Percentiles rank a stretch among this genome's conserved stretches.
Evolutionary conservation across 805 yeast species (phyloP).

Genomic region (Sugiyamaella marilandica): DNA sequence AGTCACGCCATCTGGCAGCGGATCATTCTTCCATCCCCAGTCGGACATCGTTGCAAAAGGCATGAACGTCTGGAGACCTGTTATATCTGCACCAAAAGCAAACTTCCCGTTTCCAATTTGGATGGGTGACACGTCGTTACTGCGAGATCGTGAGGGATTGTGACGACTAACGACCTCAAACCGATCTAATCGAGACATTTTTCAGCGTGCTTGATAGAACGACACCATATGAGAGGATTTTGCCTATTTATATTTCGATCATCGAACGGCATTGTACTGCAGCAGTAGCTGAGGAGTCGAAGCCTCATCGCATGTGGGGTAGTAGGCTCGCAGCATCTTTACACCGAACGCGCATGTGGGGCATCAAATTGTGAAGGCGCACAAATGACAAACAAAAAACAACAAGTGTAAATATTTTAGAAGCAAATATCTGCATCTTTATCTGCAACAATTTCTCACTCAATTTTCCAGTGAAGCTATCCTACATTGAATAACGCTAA

Average conservation of each 20-base stretch:
- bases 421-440: too few species aligned
- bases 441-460: too few species aligned
- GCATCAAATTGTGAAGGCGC: too few species aligned
- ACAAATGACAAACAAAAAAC: too few species aligned
- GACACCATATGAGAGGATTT: too few species aligned
- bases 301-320: not conserved
- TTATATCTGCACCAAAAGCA: slow-evolving; percentile 7
- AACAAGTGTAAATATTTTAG: too few species aligned
- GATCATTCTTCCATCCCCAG: slow-evolving; percentile 7
- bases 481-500: too few species aligned
- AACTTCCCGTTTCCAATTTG: slow-evolving; percentile 7
- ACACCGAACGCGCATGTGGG: not conserved
- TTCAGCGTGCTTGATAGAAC: not conserved
- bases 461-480: too few species aligned
- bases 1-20: slow-evolving; percentile 3
- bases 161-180: not conserved
- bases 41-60: slow-evolving; percentile 11
- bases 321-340: not conserved
- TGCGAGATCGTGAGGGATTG: slow-evolving; percentile 2
- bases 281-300: not conserved
- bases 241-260: not conserved
- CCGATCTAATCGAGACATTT: slow-evolving; percentile 4
- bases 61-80: slow-evolving; percentile 8
- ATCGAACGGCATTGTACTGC: not conserved
- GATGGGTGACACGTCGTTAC: slow-evolving; percentile 1